These are phyloP conservation scores for Leishmania guyanensis DNA, from an alignment of 208 protist species.

Conservation along the genomic window DNA sequence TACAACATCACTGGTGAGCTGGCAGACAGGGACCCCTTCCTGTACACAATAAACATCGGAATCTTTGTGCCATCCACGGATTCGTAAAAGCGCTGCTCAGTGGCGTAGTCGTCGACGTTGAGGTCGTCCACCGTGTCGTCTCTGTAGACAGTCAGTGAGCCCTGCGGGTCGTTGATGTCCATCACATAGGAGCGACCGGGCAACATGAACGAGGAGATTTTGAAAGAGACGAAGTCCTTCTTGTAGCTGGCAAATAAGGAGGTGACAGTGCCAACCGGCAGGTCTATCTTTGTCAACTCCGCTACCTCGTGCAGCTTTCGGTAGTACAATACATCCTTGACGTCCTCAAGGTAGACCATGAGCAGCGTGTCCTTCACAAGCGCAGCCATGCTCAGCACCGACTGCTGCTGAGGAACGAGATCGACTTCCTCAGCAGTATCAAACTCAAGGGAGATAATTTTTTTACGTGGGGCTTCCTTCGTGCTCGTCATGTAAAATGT, in stretches of 20 bases:
- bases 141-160: conserved; percentile 61
- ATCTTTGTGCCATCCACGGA: conserved; percentile 92
- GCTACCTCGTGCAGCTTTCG: conserved; percentile 39
- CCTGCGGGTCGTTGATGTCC: conserved; percentile 71
- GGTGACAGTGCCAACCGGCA: conserved; percentile 82
- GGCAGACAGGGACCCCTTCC: conserved; percentile 67
- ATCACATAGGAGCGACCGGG: conserved; percentile 83
- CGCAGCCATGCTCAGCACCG: conserved; percentile 64
- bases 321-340: conserved; percentile 93
- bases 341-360: conserved; percentile 91
- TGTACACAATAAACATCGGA: conserved; percentile 94
- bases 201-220: conserved; percentile 91
- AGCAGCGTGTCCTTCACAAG: conserved; percentile 81
- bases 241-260: conserved; percentile 54
- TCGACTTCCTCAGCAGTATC: conserved; percentile 42
- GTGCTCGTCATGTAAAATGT: conserved; percentile 92
- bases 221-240: conserved; percentile 85
- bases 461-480: conserved; percentile 85
- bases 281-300: conserved; percentile 46
- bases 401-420: conserved; percentile 70
- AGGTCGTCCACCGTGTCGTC: conserved; percentile 80
- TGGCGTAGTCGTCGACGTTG: conserved; percentile 67
- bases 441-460: conserved; percentile 86
- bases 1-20: conserved; percentile 88
- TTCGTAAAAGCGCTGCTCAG: conserved; percentile 91